Base-by-base conservation (phyloP, 352 stramenopile genomes). In the Phytophthora agathidicida region DNA sequence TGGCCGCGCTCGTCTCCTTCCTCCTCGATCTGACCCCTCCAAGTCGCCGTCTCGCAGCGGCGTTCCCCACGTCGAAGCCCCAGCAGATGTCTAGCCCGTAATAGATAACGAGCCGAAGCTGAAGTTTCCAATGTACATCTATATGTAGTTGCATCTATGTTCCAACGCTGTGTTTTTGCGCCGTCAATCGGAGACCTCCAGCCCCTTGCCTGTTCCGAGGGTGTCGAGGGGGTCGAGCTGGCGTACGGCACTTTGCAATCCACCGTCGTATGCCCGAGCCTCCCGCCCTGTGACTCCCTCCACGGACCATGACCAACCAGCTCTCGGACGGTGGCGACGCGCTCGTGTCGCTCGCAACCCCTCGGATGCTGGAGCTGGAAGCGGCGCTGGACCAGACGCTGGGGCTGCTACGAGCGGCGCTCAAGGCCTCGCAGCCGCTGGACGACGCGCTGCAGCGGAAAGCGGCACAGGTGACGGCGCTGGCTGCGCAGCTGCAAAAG, bases 381-480 rank as follows among this genome's bases (percentile, higher is more conserved):
- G 23, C 49, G 32, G 59, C 54, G 9, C 51, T 86, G 39, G 60
- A 72, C 42, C 64, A 76, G 20, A 66, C 74, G 47, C 33, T 86
- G 27, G 26, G 28, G 14, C 37, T 69, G 26, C 48, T 80, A 36
- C 68, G 45, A 19, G 23, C 10, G 7, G 60, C 68, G 19, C 68
- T 66, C 26, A 77, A 87, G 65, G 37, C 48, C 3, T n/a, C 62
- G 36, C 32, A 37, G 11, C 26, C 11, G 19, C 28, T 37, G 2
- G 45, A 60, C 38, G 53, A 72, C 41, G 31, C 56, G 11, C 36
- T 69, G 35, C 47, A 50, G 17, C 20, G 10, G 10, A 74, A 66
- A 26, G 70, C 36, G 17, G 23, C 37, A 16, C 49, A 65, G 7
- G 48, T 73, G 37, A 54, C 51, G 7, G 32, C 39, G 16, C 38